Evolutionary conservation across 352 stramenopile species (phyloP).

Genomic region (Phytophthora ramorum): DNA sequence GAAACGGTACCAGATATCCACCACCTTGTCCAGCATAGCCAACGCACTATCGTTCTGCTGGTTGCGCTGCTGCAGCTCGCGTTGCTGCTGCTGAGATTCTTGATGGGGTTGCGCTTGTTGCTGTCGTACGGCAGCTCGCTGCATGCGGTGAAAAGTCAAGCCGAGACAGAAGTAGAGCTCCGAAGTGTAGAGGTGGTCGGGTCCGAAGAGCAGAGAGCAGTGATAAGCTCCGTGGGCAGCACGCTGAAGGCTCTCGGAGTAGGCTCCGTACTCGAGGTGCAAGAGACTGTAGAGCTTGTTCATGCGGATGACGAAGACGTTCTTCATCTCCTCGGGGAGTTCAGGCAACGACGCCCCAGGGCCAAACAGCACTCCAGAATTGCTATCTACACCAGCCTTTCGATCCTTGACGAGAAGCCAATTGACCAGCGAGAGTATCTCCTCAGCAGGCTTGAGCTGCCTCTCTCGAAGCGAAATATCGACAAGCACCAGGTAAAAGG

Average conservation of each 20-base stretch:
- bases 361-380: conserved; percentile 11
- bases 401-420: conserved; percentile 75
- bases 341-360: conserved; percentile 7
- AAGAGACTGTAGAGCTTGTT: conserved; percentile 78
- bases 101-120: conserved; percentile 26
- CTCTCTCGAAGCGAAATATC: conserved; percentile 67
- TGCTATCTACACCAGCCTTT: conserved; percentile 21
- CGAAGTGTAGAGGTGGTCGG: conserved; percentile 76
- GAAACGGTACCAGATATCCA: conserved; percentile 85
- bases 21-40: conserved; percentile 78
- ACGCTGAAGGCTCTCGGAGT: conserved; percentile 62
- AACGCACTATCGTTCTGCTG: conserved; percentile 60
- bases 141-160: conserved; percentile 63
- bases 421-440: conserved; percentile 73
- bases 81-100: conserved; percentile 34
- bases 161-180: conserved; percentile 81
- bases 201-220: conserved; percentile 71
- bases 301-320: conserved; percentile 70
- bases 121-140: conserved; percentile 32
- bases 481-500: conserved; percentile 73
- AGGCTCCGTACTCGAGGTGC: conserved; percentile 58
- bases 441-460: conserved; percentile 69
- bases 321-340: conserved; percentile 64
- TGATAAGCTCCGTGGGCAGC: conserved; percentile 77
- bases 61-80: conserved; percentile 36